Base-by-base conservation (phyloP, 805 yeast species). In the Millerozyma acaciae region DNA sequence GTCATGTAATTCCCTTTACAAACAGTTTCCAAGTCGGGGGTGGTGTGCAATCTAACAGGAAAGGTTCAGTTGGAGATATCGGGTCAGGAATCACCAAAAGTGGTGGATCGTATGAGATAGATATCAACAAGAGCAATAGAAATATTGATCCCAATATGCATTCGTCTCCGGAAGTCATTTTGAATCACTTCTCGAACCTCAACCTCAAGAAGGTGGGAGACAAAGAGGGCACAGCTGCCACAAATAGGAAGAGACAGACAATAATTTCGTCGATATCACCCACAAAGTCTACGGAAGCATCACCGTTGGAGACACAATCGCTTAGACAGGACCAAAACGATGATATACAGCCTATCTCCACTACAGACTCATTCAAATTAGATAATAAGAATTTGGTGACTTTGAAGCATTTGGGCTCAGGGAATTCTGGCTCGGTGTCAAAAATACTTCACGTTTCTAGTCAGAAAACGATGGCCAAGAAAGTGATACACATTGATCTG, bases 391-490 rank as follows among this genome's bases (percentile, higher is more conserved):
- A 93, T 50, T 59, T 93, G 16, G 75, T 88, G 10, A 76, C 79
- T 21, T 55, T 93, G 33, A 79, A 85, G 39, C 79, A 78, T 40
- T 68, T 93, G 32, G 99, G 99, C 7, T 73, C 86, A 18, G 99
- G 99, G 8, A 89, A 86, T 53, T 87, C 96, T 8, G 99, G 99
- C 2, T 79, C 87, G 2, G 99, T 93, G 3, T 67, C 83, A 28
- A 87, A 89, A 51, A 94, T 88, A 8, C 62, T 87, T 33, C 97
- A 93, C 57, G 73, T 85, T 4, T 96, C 97, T 8, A 80, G 90
- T 7, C 86, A 88, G 41, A 80, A 79, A 38, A 75, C 82, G 19
- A 84, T 93, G 87, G 97, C 98, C 10, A 79, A 85, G 44, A 93
- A 93, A 52, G 78, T 78, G 28, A 86, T 93, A 20, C 88, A 82